These are phyloP conservation scores for Sarocladium oryzae DNA, from an alignment of 2,329 filamentous ascomycete genomes.

Conservation along the genomic window DNA sequence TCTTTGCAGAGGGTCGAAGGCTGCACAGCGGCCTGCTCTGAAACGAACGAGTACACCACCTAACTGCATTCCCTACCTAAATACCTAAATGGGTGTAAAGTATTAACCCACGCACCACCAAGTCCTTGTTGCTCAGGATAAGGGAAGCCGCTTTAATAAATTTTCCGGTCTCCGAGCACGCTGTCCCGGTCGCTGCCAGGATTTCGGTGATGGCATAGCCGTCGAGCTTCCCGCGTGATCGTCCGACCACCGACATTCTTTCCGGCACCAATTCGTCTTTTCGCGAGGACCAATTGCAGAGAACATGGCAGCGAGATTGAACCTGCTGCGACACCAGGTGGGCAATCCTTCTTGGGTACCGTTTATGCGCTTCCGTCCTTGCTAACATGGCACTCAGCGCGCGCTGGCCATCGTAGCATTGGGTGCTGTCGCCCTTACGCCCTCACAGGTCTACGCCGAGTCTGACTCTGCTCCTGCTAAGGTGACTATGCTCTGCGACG, in stretches of 20 bases:
- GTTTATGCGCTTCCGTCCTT: neutral
- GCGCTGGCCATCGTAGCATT: conserved; percentile 44
- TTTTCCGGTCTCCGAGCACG: conserved; percentile 1
- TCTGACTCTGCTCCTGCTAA: conserved; percentile 25
- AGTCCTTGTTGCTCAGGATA: too few species aligned
- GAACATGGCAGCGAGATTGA: neutral
- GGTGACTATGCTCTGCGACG: conserved; percentile 14
- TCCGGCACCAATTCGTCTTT: neutral
- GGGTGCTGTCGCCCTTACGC: conserved; percentile 40
- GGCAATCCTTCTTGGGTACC: neutral
- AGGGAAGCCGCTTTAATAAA: conserved; percentile 1
- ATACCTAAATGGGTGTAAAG: too few species aligned
- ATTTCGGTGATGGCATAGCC: conserved; percentile 10
- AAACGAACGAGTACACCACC: too few species aligned
- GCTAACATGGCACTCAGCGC: conserved; percentile 1
- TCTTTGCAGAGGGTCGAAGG: too few species aligned
- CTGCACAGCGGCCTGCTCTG: too few species aligned
- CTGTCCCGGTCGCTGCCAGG: conserved; percentile 1
- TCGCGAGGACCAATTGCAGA: neutral
- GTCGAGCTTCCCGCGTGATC: conserved; percentile 1
- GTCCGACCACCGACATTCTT: conserved; percentile 4
- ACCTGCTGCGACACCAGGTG: conserved; percentile 7
- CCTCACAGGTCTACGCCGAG: conserved; percentile 45
- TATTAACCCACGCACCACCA: too few species aligned
- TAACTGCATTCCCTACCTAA: too few species aligned